A percentile compares a stretch with the other conserved stretches of the same genome.
Evolutionary conservation across 176 grass and related monocot species (phyloP).

Genomic region (Chrysopogon serrulatus): DNA sequence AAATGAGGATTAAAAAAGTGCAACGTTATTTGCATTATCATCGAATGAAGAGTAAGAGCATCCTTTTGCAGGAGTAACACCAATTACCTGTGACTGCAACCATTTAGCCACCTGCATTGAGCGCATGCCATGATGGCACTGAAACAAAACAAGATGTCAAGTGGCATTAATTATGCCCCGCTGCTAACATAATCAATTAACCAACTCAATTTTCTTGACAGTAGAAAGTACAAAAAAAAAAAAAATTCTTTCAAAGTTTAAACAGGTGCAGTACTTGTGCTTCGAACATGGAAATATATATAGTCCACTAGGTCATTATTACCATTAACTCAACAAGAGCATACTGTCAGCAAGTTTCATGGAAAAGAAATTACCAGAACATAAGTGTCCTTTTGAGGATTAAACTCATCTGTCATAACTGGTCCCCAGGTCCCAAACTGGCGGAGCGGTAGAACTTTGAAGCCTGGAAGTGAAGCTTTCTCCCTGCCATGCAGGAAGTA

Average conservation of each 20-base stretch:
- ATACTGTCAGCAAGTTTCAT: not conserved
- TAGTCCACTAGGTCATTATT: not conserved
- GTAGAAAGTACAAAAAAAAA: not conserved
- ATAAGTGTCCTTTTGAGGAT: conserved; percentile 96
- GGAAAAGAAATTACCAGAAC: conserved; percentile 53
- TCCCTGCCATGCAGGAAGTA: conserved; percentile 40
- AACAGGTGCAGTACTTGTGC: not conserved
- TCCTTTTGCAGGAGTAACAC: not conserved
- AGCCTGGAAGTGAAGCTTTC: conserved; percentile 83
- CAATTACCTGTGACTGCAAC: conserved; percentile 86
- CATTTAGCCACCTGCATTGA: conserved; percentile 96
- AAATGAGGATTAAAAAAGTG: not conserved
- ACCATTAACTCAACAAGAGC: not conserved
- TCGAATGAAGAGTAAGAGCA: not conserved
- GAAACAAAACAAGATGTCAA: conserved; percentile 15
- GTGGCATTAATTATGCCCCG: not conserved
- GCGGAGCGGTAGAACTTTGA: conserved; percentile 78
- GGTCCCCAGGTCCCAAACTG: conserved; percentile 97
- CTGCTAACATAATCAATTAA: not conserved
- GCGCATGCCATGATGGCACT: conserved; percentile 92
- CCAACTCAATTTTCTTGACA: not conserved
- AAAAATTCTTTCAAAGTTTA: not conserved
- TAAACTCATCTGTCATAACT: conserved; percentile 88
- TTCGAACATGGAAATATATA: not conserved
- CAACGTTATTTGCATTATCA: not conserved